Percentiles rank a stretch among this genome's conserved stretches.
Conservation (phyloP, 345 rosid genomes). For the Raphanus sativus region DNA sequence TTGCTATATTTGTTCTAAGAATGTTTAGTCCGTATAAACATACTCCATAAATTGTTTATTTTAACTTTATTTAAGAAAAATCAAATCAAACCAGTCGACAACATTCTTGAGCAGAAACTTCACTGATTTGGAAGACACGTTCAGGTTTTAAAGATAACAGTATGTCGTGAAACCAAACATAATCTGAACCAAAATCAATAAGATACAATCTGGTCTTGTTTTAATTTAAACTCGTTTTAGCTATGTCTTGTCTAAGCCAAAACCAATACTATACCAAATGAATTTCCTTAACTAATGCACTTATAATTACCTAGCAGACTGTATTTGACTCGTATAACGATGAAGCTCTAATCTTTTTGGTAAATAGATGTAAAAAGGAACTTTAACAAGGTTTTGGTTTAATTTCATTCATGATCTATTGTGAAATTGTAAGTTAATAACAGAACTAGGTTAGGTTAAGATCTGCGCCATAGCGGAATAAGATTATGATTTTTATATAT, state of each 20-base stretch:
- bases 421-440: conserved; percentile 32
- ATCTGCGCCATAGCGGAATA: too few species aligned
- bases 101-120: neutral
- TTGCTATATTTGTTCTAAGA: too few species aligned
- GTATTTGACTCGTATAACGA: conserved; percentile 18
- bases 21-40: too few species aligned
- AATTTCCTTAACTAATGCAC: conserved; percentile 2
- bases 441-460: too few species aligned
- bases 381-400: conserved; percentile 2
- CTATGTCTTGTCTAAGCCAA: neutral
- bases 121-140: neutral
- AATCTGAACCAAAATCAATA: neutral
- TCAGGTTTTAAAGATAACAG: neutral
- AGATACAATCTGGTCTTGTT: neutral
- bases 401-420: neutral
- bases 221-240: neutral
- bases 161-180: neutral
- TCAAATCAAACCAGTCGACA: neutral
- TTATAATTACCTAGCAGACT: conserved; percentile 11
- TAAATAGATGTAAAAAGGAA: neutral
- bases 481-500: too few species aligned
- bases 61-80: neutral
- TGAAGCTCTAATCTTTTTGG: conserved; percentile 1
- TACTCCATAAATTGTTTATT: too few species aligned
- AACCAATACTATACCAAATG: conserved; percentile 8